Evolutionary conservation across 2,329 filamentous ascomycete genomes (phyloP).

Genomic region (Verticillium isaacii): DNA sequence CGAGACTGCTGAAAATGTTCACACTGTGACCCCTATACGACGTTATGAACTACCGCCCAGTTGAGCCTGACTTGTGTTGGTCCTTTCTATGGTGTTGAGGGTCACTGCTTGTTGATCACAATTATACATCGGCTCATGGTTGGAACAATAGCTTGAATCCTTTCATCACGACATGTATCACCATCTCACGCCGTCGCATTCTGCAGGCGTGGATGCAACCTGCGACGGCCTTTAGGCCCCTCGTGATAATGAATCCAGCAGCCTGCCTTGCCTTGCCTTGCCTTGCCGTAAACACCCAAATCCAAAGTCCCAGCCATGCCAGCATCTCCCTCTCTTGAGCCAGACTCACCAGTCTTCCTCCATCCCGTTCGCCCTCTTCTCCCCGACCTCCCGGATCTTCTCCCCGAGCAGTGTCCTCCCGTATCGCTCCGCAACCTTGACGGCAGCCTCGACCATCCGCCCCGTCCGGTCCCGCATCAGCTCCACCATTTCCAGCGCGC

Average conservation of each 20-base stretch:
- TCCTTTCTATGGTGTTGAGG: too few relatives aligned
- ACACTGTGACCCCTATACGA: background rate
- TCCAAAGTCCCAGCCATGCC: background rate
- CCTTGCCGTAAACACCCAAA: background rate
- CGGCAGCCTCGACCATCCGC: conserved; percentile 86
- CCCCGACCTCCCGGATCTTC: conserved; percentile 84
- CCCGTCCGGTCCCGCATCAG: conserved; percentile 82
- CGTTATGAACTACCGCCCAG: too few relatives aligned
- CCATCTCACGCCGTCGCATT: too few relatives aligned
- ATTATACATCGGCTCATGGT: too few relatives aligned
- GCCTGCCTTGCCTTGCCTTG: too few relatives aligned
- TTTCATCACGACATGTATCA: too few relatives aligned
- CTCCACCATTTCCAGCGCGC: conserved; percentile 83
- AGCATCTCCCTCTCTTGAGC: background rate
- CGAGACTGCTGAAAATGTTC: background rate
- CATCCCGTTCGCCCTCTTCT: conserved; percentile 59
- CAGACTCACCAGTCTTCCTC: conserved; percentile 40
- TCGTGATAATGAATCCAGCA: background rate
- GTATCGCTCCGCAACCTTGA: conserved; percentile 84
- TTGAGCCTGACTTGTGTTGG: too few relatives aligned
- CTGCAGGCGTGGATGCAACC: too few relatives aligned
- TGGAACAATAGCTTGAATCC: too few relatives aligned
- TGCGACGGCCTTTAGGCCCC: background rate
- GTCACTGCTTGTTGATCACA: too few relatives aligned
- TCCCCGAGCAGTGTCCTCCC: conserved; percentile 73